Percentiles rank a stretch among this genome's conserved stretches.
phyloP scores from a whole-genome alignment of 345 rosid genomes.

The Acer negundo region DNA sequence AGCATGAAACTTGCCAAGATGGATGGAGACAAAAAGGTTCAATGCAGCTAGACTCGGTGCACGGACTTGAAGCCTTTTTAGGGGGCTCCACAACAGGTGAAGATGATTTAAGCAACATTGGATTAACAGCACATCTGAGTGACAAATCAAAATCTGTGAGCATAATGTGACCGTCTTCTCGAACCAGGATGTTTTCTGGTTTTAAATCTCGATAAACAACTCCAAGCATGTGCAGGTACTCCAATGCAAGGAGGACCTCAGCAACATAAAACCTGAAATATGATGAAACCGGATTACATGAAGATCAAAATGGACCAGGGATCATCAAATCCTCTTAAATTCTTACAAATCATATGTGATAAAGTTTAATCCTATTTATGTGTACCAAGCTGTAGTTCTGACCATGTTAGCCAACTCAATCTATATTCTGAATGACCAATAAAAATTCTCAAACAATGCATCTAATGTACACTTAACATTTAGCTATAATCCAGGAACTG shows the following conservation, averaged over 20 bases:
- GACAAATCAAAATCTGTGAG: constrained; percentile 83
- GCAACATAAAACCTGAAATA: constrained; percentile 68
- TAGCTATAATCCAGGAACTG: too few relatives aligned
- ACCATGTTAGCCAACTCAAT: too few relatives aligned
- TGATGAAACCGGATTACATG: constrained; percentile 15
- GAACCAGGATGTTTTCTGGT: constrained; percentile 75
- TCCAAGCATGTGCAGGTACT: constrained; percentile 86
- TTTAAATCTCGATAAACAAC: constrained; percentile 79
- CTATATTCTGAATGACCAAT: too few relatives aligned
- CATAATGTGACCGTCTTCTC: constrained; percentile 92
- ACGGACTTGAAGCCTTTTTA: constrained; percentile 61
- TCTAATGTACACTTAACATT: too few relatives aligned
- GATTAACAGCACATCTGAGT: constrained; percentile 58
- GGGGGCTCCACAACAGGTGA: constrained; percentile 41
- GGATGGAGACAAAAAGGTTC: constrained; percentile 82
- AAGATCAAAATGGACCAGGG: background rate
- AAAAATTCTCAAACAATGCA: too few relatives aligned
- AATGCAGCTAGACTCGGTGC: constrained; percentile 71
- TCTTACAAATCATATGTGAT: background rate
- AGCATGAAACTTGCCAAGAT: constrained; percentile 78
- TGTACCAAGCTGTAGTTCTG: too few relatives aligned
- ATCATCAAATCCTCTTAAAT: background rate
- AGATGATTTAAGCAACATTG: constrained; percentile 48
- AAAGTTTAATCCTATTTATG: too few relatives aligned
- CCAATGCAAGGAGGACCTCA: constrained; percentile 77